A percentile compares a stretch with the other conserved stretches of the same genome.
phyloP scores from a whole-genome alignment of 1,284 basidiomycete genomes.

The Cerrena zonata region DNA sequence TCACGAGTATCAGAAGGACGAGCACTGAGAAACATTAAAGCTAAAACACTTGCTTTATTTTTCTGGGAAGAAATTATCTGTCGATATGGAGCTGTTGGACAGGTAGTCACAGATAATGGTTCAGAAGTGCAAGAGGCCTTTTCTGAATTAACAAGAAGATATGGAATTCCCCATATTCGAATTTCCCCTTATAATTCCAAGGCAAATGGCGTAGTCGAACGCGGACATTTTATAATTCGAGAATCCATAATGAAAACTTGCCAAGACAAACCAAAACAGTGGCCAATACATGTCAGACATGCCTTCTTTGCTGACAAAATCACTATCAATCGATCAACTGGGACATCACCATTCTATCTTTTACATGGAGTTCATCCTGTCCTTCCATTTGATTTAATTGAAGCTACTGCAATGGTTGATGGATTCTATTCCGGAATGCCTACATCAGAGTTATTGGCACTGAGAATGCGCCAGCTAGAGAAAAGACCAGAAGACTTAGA shows the following conservation, averaged over 20 bases:
- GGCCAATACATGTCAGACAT: background rate
- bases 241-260: slow-evolving; percentile 12
- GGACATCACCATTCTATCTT: slow-evolving; percentile 9
- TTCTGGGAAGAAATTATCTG: background rate
- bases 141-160: slow-evolving; percentile 1
- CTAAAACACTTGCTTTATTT: slow-evolving; percentile 10
- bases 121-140: background rate
- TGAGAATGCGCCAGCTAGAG: background rate
- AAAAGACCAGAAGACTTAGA: background rate
- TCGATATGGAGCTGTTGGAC: background rate
- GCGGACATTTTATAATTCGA: slow-evolving; percentile 11
- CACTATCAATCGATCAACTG: slow-evolving; percentile 4
- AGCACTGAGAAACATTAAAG: slow-evolving; percentile 10
- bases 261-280: slow-evolving; percentile 1
- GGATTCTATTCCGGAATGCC: slow-evolving; percentile 6
- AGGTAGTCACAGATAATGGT: background rate
- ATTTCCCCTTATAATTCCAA: slow-evolving; percentile 14
- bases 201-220: slow-evolving; percentile 5
- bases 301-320: slow-evolving; percentile 2
- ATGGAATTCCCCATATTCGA: slow-evolving; percentile 11
- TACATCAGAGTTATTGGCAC: slow-evolving; percentile 3
- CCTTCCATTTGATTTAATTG: slow-evolving; percentile 8
- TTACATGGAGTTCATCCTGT: slow-evolving; percentile 11
- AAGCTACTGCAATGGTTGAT: slow-evolving; percentile 9
- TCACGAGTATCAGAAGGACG: slow-evolving; percentile 3